Percentiles rank a stretch among this genome's conserved stretches.
Conservation (phyloP, 2,329 filamentous ascomycete genomes). For the Calycina herbarum region DNA sequence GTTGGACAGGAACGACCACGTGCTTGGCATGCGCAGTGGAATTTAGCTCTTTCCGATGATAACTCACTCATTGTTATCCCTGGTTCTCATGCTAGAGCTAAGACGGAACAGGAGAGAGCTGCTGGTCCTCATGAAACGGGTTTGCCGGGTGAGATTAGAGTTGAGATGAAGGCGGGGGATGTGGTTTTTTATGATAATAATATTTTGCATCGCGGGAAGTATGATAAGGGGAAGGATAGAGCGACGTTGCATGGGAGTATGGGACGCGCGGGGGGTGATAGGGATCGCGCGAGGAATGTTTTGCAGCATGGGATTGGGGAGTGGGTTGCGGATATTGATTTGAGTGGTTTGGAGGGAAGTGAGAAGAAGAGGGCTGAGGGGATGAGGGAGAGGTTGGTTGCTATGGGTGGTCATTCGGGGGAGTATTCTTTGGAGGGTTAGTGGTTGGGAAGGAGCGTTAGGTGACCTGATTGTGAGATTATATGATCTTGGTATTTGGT, state of each 20-base stretch:
- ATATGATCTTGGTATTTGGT: too few species aligned
- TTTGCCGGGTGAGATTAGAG: conserved; percentile 64
- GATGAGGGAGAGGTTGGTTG: conserved; percentile 64
- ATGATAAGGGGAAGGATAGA: conserved; percentile 57
- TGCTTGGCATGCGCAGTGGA: conserved; percentile 82
- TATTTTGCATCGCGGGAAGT: conserved; percentile 74
- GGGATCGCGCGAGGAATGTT: conserved; percentile 66
- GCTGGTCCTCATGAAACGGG: conserved; percentile 64
- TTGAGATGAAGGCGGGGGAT: conserved; percentile 71
- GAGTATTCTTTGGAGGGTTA: conserved; percentile 61
- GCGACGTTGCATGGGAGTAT: conserved; percentile 74
- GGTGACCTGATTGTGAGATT: too few species aligned
- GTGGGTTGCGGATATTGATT: conserved; percentile 63
- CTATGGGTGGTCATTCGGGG: conserved; percentile 59
- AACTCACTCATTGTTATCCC: conserved; percentile 73
- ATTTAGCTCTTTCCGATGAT: conserved; percentile 78
- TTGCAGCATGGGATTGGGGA: conserved; percentile 71
- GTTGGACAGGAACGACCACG: conserved; percentile 42
- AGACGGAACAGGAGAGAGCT: conserved; percentile 67
- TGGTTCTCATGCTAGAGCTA: conserved; percentile 69
- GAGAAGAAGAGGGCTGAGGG: conserved; percentile 54
- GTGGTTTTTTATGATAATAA: conserved; percentile 90
- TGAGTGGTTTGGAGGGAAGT: conserved; percentile 44
- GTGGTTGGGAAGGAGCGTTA: neutral
- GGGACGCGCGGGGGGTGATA: conserved; percentile 57